Conservation (phyloP, 1,284 basidiomycete genomes). For the Sporisorium scitamineum region DNA sequence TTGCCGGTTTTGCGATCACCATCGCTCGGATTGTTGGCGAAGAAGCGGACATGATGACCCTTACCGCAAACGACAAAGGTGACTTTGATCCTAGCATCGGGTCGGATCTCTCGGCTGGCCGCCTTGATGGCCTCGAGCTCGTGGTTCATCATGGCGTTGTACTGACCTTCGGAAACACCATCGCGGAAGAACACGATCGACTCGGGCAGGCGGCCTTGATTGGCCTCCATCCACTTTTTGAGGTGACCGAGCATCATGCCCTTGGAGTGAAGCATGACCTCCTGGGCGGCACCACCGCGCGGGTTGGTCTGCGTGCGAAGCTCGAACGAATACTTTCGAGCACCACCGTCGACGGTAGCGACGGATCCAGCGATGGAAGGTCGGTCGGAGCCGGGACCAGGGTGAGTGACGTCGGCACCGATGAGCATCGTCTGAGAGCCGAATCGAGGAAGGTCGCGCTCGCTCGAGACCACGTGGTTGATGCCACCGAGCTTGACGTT, state of each 20-base stretch:
- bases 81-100: constrained; percentile 67
- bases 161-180: constrained; percentile 72
- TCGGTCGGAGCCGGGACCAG: constrained; percentile 68
- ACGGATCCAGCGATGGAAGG: constrained; percentile 72
- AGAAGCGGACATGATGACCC: constrained; percentile 71
- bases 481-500: constrained; percentile 72
- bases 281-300: constrained; percentile 59
- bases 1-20: constrained; percentile 71
- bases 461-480: constrained; percentile 63
- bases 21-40: constrained; percentile 65
- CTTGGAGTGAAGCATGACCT: constrained; percentile 67
- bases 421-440: constrained; percentile 70
- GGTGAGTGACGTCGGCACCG: constrained; percentile 68
- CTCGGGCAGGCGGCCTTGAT: constrained; percentile 67
- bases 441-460: constrained; percentile 61
- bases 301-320: constrained; percentile 71
- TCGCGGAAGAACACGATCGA: constrained; percentile 72
- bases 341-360: constrained; percentile 69
- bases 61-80: constrained; percentile 57
- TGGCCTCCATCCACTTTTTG: constrained; percentile 45
- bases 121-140: constrained; percentile 70
- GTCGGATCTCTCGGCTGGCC: constrained; percentile 53
- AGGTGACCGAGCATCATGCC: constrained; percentile 53
- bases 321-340: constrained; percentile 68
- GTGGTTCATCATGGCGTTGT: constrained; percentile 69